These are phyloP conservation scores for Pontederia crassipes DNA, from an alignment of 176 grass and related monocot genomes.

Conservation along the genomic window DNA sequence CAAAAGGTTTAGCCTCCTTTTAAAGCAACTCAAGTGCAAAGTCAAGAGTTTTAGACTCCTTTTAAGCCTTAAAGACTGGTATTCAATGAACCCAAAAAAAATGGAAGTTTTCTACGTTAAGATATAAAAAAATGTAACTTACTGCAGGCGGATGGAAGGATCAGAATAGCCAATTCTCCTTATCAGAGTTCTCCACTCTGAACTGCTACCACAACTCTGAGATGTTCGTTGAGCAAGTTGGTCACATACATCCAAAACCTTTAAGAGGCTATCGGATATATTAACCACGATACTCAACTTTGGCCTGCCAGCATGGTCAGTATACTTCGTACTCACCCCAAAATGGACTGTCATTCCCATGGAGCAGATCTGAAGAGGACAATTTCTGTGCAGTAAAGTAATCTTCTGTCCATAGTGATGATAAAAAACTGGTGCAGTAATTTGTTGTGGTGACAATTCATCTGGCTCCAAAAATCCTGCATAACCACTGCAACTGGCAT, in stretches of 20 bases:
- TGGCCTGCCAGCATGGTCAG: constrained; percentile 51
- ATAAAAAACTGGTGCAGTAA: constrained; percentile 36
- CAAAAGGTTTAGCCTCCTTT: too few species aligned
- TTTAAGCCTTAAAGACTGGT: too few species aligned
- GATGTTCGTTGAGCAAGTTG: constrained; percentile 40
- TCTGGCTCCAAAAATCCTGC: constrained; percentile 46
- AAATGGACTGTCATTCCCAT: constrained; percentile 41
- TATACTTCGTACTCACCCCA: constrained; percentile 56
- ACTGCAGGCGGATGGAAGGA: constrained; percentile 66
- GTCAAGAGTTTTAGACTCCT: too few species aligned
- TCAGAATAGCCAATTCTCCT: constrained; percentile 59
- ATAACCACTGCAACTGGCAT: constrained; percentile 37
- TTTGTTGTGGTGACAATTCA: constrained; percentile 47
- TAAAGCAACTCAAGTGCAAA: too few species aligned
- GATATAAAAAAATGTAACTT: constrained; percentile 8
- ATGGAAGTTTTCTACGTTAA: constrained; percentile 31
- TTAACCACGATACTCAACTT: constrained; percentile 65
- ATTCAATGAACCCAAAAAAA: too few species aligned
- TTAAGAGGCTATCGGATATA: constrained; percentile 50
- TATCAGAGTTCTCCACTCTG: constrained; percentile 67
- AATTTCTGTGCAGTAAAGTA: constrained; percentile 42
- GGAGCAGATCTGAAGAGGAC: constrained; percentile 47
- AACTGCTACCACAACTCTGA: constrained; percentile 55
- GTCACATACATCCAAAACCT: constrained; percentile 67
- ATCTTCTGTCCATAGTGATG: constrained; percentile 40